Conservation (phyloP, 2,329 filamentous ascomycete genomes). For the Nemania sp. region DNA sequence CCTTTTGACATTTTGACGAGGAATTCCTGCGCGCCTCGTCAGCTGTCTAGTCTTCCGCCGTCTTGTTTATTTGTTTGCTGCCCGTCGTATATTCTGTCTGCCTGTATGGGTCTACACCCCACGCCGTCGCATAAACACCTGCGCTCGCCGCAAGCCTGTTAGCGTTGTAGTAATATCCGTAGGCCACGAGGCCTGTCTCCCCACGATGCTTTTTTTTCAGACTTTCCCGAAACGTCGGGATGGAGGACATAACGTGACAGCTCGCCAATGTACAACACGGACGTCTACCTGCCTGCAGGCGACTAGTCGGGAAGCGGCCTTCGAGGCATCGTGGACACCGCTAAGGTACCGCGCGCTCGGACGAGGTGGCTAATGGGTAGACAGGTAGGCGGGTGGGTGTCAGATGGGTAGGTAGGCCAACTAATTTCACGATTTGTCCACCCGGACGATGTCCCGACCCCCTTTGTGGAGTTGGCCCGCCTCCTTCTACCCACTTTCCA, state of each 20-base stretch:
- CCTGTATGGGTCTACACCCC: constrained; percentile 17
- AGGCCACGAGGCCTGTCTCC: constrained; percentile 17
- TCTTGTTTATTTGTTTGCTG: not conserved
- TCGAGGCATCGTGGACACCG: constrained; percentile 11
- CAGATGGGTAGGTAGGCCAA: constrained; percentile 16
- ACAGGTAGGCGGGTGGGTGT: not conserved
- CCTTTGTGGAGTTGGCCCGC: constrained; percentile 23
- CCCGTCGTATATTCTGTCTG: not conserved
- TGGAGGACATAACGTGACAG: constrained; percentile 33
- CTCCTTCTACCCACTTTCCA: constrained; percentile 25
- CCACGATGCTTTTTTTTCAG: constrained; percentile 16
- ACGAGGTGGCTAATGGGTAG: constrained; percentile 6
- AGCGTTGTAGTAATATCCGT: constrained; percentile 20
- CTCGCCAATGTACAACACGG: constrained; percentile 23
- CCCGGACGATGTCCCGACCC: constrained; percentile 25
- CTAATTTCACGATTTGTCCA: constrained; percentile 21
- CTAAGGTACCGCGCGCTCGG: constrained; percentile 14
- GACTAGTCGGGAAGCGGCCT: not conserved
- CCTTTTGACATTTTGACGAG: no score
- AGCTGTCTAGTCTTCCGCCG: not conserved
- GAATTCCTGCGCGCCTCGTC: constrained; percentile 19
- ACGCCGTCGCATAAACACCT: constrained; percentile 7
- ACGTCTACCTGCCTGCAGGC: constrained; percentile 7
- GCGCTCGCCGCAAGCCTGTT: not conserved
- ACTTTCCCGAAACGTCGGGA: constrained; percentile 20